Conservation (phyloP, 768 basidiomycete genomes). For the Suillus bovinus region DNA sequence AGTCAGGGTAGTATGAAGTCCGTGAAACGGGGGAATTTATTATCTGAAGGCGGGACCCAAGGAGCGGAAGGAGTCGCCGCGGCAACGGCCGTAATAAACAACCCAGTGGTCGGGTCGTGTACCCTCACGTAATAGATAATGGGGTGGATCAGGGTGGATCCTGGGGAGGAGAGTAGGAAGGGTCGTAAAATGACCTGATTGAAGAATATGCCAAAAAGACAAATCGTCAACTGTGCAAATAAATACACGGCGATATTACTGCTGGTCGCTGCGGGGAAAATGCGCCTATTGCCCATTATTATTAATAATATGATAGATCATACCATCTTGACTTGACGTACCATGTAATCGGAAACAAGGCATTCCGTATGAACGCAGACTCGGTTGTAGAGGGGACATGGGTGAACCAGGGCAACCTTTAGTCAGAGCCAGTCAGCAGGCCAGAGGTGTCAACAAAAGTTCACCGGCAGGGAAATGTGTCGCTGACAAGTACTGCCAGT, state of each 20-base stretch:
- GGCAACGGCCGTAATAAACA: neutral
- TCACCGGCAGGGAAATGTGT: neutral
- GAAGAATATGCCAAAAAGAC: neutral
- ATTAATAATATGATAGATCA: neutral
- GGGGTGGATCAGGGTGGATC: neutral
- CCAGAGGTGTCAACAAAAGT: conserved; percentile 1
- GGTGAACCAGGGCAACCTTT: neutral
- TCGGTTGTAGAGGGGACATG: neutral
- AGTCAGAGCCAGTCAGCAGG: neutral
- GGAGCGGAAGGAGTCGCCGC: neutral
- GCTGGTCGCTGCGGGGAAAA: neutral
- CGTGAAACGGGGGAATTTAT: conserved; percentile 3
- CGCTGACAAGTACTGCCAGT: neutral
- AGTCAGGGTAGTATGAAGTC: neutral
- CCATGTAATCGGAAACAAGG: conserved; percentile 1
- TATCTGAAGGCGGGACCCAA: neutral
- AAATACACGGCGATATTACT: neutral
- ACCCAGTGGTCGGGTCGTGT: neutral
- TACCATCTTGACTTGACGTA: neutral
- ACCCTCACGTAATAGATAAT: neutral
- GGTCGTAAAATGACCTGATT: neutral
- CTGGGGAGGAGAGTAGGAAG: neutral
- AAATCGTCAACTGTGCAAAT: conserved; percentile 6
- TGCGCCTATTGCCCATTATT: neutral
- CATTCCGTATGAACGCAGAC: conserved; percentile 1